Conservation (phyloP, 2,329 filamentous ascomycete species). For the Paracamarosporium sp. region DNA sequence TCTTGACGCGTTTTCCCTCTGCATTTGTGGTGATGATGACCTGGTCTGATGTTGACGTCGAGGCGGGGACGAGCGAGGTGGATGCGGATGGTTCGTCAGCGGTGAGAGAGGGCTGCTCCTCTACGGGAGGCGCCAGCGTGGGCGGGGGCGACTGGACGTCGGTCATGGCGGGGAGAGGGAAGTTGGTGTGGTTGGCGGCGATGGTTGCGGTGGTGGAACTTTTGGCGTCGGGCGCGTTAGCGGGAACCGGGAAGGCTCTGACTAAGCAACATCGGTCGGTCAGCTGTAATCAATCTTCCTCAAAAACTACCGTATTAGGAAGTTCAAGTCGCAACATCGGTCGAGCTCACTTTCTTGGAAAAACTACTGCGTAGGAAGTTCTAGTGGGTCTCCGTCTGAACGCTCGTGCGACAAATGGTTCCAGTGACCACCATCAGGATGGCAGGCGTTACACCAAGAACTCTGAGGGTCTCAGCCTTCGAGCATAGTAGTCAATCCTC, state of each 20-base stretch:
- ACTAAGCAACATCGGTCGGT: background rate
- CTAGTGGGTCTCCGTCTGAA: too few species aligned
- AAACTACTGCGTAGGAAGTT: too few species aligned
- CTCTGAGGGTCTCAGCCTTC: too few species aligned
- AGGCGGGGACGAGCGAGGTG: constrained; percentile 30
- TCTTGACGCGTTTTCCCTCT: constrained; percentile 76
- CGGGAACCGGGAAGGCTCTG: background rate
- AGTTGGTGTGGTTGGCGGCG: constrained; percentile 2
- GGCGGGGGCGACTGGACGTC: constrained; percentile 37
- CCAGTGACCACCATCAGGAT: too few species aligned
- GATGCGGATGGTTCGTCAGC: constrained; percentile 28
- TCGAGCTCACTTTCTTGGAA: background rate
- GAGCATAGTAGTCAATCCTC: too few species aligned
- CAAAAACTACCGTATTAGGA: background rate
- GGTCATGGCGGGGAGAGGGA: constrained; percentile 28
- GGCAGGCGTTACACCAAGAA: too few species aligned
- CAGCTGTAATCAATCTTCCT: background rate
- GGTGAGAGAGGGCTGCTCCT: constrained; percentile 3
- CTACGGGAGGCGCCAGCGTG: constrained; percentile 18
- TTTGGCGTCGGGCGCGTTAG: constrained; percentile 6
- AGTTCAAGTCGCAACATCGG: background rate
- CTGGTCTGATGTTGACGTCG: constrained; percentile 32
- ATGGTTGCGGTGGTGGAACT: background rate
- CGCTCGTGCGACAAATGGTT: too few species aligned
- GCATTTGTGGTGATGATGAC: constrained; percentile 46